These are phyloP conservation scores for Leucocoprinus leucothites DNA, from an alignment of 768 basidiomycete genomes.

Conservation along the genomic window DNA sequence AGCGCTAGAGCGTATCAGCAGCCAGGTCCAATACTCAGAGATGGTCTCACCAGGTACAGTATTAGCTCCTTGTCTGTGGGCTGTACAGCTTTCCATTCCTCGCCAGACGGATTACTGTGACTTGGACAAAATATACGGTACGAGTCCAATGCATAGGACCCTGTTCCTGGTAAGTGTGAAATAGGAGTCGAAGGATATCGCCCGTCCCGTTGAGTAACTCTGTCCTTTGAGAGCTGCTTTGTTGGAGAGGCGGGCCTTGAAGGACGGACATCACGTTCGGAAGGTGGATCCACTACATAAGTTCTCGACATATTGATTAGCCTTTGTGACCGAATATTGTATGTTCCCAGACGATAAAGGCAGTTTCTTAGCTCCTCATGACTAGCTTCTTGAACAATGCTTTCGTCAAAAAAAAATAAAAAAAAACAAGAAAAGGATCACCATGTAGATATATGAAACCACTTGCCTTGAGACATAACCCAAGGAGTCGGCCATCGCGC, in stretches of 20 bases:
- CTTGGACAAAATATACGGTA: constrained; percentile 65
- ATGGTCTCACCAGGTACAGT: constrained; percentile 55
- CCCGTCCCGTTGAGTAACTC: constrained; percentile 15
- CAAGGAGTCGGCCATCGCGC: constrained; percentile 55
- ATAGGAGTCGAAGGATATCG: constrained; percentile 46
- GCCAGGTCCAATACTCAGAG: background rate
- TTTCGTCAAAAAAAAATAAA: background rate
- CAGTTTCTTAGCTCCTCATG: constrained; percentile 39
- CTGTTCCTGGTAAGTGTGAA: constrained; percentile 61
- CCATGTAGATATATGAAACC: background rate
- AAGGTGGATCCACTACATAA: constrained; percentile 46
- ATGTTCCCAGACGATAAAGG: constrained; percentile 56
- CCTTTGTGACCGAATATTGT: constrained; percentile 52
- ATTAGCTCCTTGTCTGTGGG: constrained; percentile 70
- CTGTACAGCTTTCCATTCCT: constrained; percentile 61
- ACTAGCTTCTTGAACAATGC: constrained; percentile 30
- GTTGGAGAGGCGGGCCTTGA: constrained; percentile 22
- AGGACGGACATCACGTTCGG: constrained; percentile 25
- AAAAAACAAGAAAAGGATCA: background rate
- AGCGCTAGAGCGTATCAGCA: constrained; percentile 39
- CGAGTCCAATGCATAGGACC: constrained; percentile 72
- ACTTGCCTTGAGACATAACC: constrained; percentile 50
- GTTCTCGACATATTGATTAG: constrained; percentile 50
- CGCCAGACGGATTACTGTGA: constrained; percentile 26
- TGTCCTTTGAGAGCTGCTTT: constrained; percentile 8